phyloP scores from a whole-genome alignment of 2,329 filamentous ascomycete species.

The Sclerotinia glacialis region DNA sequence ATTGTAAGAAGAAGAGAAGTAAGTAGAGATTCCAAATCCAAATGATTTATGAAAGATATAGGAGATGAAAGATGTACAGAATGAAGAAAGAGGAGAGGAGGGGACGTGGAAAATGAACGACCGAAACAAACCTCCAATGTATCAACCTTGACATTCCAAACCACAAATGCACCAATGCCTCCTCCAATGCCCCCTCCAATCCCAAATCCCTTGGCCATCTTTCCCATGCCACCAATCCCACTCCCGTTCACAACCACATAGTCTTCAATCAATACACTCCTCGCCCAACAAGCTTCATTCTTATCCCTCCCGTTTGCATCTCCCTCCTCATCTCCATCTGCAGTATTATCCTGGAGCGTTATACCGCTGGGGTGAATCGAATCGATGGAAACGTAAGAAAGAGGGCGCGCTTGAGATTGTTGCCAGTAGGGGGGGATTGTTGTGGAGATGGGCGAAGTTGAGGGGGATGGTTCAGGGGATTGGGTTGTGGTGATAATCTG shows the following conservation, averaged over 20 bases:
- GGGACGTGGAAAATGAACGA: not conserved
- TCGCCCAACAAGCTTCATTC: conserved; percentile 62
- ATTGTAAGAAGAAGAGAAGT: not conserved
- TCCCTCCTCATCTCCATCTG: conserved; percentile 45
- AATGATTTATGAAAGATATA: too few relatives aligned
- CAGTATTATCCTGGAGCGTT: conserved; percentile 57
- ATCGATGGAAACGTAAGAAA: conserved; percentile 49
- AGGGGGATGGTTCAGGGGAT: not conserved
- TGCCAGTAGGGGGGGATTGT: conserved; percentile 45
- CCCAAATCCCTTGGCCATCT: not conserved
- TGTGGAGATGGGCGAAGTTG: conserved; percentile 23
- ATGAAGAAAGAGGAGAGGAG: not conserved
- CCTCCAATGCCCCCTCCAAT: conserved; percentile 5
- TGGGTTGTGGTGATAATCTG: not conserved
- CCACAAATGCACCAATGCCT: conserved; percentile 76
- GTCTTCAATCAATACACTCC: conserved; percentile 58
- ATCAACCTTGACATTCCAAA: conserved; percentile 87
- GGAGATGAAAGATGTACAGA: not conserved
- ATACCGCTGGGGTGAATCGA: conserved; percentile 54
- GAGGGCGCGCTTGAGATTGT: conserved; percentile 36
- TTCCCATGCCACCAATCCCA: conserved; percentile 24
- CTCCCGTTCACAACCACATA: conserved; percentile 50
- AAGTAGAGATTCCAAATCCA: too few relatives aligned
- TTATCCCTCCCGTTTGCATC: conserved; percentile 26
- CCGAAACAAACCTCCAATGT: conserved; percentile 68